Evolutionary conservation across 345 rosid species (phyloP), one percentile per base, ranked within the genome.

Genomic region (Eucalyptus sp.): DNA sequence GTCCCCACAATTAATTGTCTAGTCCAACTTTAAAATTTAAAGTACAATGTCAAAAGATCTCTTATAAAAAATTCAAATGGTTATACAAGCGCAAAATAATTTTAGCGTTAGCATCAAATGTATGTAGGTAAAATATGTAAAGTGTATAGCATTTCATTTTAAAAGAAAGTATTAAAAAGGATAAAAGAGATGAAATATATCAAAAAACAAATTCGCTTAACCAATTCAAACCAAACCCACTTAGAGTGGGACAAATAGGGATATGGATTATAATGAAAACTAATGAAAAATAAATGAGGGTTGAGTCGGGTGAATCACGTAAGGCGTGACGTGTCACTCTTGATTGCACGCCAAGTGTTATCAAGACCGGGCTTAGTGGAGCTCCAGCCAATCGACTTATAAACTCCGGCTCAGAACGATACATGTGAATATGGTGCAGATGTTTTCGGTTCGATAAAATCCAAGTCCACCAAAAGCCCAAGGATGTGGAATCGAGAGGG

Each of bases 291-390:
- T 1, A 58, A 58, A 58, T 25, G 64, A 58, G 6, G n/a, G 3
- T 25, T 58, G n/a, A 25, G 64, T 11, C 13, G 6, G 29, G n/a
- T 58, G 3, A 58, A 58, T 58, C n/a, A 25, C n/a, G 0, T 25
- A 25, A 58, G n/a, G 13, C 6, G n/a, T 25, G 64, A 58, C 7
- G 0, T 58, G 64, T 58, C 64, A 58, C 64, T 58, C 29, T 58
- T 6, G 29, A 58, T 25, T 5, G 13, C n/a, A 27, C 7, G n/a
- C 7, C 7, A 2, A 10, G 7, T 58, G 64, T 25, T 24, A 58
- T 25, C 29, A 0, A 10, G 64, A 2, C 64, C 0, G n/a, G n/a
- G 14, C n/a, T 5, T 2, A 58, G 14, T 25, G 64, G 64, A 58
- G 64, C 64, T 58, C 64, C 7, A 10, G 64, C n/a, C n/a, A 25